phyloP scores from a whole-genome alignment of 192 early-diverging fungal genomes.

The Gryganskiella cystojenkinii region DNA sequence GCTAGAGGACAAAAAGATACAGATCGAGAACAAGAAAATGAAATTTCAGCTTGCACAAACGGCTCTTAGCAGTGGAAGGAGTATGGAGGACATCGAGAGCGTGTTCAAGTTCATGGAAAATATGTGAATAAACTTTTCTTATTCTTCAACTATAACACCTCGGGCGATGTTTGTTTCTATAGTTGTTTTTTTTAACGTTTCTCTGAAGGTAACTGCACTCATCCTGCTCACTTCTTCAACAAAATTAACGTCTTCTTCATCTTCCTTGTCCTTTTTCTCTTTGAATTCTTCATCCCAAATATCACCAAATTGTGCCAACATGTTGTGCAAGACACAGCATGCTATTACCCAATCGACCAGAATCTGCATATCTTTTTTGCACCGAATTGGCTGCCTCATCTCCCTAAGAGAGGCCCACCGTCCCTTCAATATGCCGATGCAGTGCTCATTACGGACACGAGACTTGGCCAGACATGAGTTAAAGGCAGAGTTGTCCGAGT shows the following conservation, averaged over 20 bases:
- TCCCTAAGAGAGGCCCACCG: background rate
- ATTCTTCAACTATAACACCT: background rate
- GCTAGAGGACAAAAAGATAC: constrained; percentile 4
- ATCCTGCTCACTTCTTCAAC: background rate
- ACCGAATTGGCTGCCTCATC: background rate
- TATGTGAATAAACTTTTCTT: too few relatives aligned
- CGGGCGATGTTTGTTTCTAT: constrained; percentile 8
- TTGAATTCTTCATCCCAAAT: constrained; percentile 13
- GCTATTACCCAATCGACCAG: constrained; percentile 11
- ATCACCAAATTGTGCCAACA: constrained; percentile 12
- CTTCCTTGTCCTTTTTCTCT: background rate
- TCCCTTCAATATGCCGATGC: constrained; percentile 7
- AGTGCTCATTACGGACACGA: constrained; percentile 14
- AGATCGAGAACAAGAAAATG: background rate
- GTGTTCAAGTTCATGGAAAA: too few relatives aligned
- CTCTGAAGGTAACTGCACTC: background rate
- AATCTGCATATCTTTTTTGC: background rate
- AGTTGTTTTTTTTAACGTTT: constrained; percentile 1
- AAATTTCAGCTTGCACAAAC: constrained; percentile 7
- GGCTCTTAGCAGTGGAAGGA: constrained; percentile 2
- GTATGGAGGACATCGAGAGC: background rate
- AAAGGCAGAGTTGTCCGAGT: background rate
- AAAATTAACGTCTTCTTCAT: background rate
- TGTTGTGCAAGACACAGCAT: constrained; percentile 34
- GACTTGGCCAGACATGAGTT: constrained; percentile 9